Conservation (phyloP, 768 basidiomycete genomes). For the Xanthoconium stramineum region DNA sequence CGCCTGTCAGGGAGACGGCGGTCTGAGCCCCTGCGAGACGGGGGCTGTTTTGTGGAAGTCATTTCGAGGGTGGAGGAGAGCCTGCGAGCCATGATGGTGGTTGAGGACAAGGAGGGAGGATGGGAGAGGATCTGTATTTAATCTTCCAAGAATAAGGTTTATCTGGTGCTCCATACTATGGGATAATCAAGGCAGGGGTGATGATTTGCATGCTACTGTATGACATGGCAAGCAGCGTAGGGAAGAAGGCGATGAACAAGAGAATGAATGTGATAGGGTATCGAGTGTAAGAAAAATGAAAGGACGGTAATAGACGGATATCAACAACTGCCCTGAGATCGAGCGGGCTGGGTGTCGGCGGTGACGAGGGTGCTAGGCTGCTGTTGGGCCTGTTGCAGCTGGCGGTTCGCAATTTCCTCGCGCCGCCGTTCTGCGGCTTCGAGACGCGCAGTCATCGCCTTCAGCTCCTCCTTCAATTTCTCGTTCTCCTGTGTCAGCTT, state of each 20-base stretch:
- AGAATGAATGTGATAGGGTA: conserved; percentile 26
- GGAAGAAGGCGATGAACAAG: conserved; percentile 13
- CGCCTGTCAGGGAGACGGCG: conserved; percentile 45
- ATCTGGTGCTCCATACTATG: conserved; percentile 2
- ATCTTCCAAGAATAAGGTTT: conserved; percentile 16
- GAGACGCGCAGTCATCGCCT: conserved; percentile 69
- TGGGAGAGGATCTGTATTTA: conserved; percentile 12
- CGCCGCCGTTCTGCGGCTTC: conserved; percentile 71
- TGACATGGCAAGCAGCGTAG: conserved; percentile 4
- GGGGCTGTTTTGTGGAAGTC: conserved; percentile 27
- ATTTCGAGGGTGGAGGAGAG: conserved; percentile 30
- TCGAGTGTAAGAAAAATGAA: conserved; percentile 23
- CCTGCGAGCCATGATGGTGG: conserved; percentile 24
- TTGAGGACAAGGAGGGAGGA: background rate
- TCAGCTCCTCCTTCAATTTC: conserved; percentile 71
- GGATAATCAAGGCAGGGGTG: conserved; percentile 2
- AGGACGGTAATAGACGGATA: conserved; percentile 26
- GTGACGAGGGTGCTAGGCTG: background rate
- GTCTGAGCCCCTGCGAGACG: conserved; percentile 45
- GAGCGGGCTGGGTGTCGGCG: conserved; percentile 14
- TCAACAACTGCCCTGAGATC: conserved; percentile 23
- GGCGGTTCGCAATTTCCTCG: conserved; percentile 40
- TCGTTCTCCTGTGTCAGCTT: conserved; percentile 78
- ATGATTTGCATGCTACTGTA: conserved; percentile 1
- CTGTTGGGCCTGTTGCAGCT: conserved; percentile 23